Evolutionary conservation across 2,329 filamentous ascomycete genomes (phyloP).

Genomic region (Trichoderma oligosporum): DNA sequence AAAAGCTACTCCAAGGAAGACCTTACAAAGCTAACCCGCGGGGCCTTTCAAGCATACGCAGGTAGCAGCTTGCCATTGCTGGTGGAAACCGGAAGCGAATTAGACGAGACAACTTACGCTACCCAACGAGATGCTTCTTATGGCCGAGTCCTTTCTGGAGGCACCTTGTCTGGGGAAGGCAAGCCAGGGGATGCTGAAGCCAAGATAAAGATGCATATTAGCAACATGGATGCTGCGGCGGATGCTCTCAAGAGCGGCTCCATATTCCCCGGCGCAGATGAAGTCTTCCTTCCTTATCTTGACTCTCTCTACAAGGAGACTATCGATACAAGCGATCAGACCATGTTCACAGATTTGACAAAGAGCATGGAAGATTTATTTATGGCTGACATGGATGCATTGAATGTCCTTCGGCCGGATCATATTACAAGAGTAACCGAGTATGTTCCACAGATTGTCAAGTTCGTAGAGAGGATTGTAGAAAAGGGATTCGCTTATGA

Average conservation of each 20-base stretch:
- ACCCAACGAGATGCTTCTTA: constrained; percentile 51
- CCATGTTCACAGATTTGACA: constrained; percentile 82
- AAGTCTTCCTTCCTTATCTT: constrained; percentile 76
- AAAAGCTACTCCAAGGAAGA: constrained; percentile 55
- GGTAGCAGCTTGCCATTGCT: constrained; percentile 53
- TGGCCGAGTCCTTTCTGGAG: constrained; percentile 51
- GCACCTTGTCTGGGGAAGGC: constrained; percentile 53
- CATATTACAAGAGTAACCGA: constrained; percentile 87
- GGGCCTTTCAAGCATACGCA: constrained; percentile 55
- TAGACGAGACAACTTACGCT: constrained; percentile 50
- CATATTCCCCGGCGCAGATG: constrained; percentile 55
- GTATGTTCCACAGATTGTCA: constrained; percentile 81
- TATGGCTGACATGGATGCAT: constrained; percentile 76
- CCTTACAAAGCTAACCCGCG: constrained; percentile 44
- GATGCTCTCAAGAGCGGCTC: constrained; percentile 45
- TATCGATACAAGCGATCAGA: constrained; percentile 59
- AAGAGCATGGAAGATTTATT: constrained; percentile 84
- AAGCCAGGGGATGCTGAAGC: constrained; percentile 73
- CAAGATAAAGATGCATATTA: constrained; percentile 86
- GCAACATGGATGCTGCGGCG: constrained; percentile 53
- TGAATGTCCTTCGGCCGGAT: constrained; percentile 82
- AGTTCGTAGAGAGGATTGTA: constrained; percentile 78
- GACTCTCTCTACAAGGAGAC: constrained; percentile 64
- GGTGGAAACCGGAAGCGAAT: constrained; percentile 38
- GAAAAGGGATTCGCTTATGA: constrained; percentile 83